Percentiles rank a stretch among this genome's conserved stretches.
Evolutionary conservation across 257 asterid genomes (phyloP).

Genomic region (Plantago major): DNA sequence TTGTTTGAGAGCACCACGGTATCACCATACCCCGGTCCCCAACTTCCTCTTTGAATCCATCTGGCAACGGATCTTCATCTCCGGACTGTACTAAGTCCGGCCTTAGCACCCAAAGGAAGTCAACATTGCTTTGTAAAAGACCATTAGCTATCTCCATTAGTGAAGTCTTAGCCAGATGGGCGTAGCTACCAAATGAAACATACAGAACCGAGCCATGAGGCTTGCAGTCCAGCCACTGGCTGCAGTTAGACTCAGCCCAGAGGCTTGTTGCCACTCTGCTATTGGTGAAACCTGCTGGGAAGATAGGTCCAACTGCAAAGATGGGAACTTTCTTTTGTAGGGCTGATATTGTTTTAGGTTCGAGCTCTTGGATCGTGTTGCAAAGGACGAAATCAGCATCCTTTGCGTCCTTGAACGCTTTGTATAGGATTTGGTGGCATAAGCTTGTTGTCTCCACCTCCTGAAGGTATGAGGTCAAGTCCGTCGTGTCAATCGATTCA

Average conservation of each 20-base stretch:
- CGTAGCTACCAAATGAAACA: conserved; percentile 48
- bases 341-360: conserved; percentile 16
- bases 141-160: conserved; percentile 39
- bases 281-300: conserved; percentile 26
- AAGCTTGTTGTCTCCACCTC: conserved; percentile 20
- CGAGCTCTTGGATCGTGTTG: conserved; percentile 26
- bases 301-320: conserved; percentile 33
- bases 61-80: conserved; percentile 31
- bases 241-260: conserved; percentile 44
- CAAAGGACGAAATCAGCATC: conserved; percentile 23
- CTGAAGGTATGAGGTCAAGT: conserved; percentile 26
- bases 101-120: conserved; percentile 40
- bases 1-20: conserved; percentile 42
- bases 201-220: conserved; percentile 38
- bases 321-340: conserved; percentile 10
- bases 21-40: conserved; percentile 26
- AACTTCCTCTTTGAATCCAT: conserved; percentile 12
- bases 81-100: conserved; percentile 36
- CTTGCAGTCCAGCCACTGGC: conserved; percentile 32
- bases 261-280: conserved; percentile 33
- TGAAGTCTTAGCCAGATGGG: conserved; percentile 27
- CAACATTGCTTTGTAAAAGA: conserved; percentile 25
- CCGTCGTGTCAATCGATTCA: conserved; percentile 21
- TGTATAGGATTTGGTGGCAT: conserved; percentile 21
- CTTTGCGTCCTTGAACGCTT: conserved; percentile 24